A percentile compares a stretch with the other conserved stretches of the same genome.
Conservation (phyloP, 2,329 filamentous ascomycete species). For the Neopestalotiopsis rosae region DNA sequence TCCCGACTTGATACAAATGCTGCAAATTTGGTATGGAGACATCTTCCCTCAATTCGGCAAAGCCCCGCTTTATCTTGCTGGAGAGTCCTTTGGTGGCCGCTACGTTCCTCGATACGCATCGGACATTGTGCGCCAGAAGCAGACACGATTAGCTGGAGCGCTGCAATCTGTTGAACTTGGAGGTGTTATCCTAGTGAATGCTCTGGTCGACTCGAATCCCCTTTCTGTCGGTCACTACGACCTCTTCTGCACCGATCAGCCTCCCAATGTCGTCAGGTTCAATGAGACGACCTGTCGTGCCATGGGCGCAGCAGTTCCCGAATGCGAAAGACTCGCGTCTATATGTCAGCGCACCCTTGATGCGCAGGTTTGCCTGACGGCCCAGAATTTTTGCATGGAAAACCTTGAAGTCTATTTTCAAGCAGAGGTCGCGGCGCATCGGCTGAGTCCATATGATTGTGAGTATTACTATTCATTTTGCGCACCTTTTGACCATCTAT, state of each 20-base stretch:
- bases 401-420: background rate
- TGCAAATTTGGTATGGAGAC: background rate
- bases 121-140: background rate
- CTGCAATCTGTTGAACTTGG: background rate
- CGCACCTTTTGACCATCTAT: no score
- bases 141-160: background rate
- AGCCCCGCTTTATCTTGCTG: background rate
- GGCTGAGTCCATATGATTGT: background rate
- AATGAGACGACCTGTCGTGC: background rate
- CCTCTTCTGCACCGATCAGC: background rate
- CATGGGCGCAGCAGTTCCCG: background rate
- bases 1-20: background rate
- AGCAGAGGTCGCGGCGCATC: background rate
- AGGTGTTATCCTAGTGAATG: background rate
- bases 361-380: background rate
- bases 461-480: background rate
- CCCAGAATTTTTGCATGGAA: background rate
- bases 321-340: background rate
- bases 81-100: background rate
- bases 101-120: background rate
- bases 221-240: background rate
- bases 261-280: background rate
- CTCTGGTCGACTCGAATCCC: background rate
- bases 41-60: background rate
- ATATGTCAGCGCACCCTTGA: background rate